phyloP scores from a whole-genome alignment of 768 basidiomycete species.

The Tricholoma sp. region DNA sequence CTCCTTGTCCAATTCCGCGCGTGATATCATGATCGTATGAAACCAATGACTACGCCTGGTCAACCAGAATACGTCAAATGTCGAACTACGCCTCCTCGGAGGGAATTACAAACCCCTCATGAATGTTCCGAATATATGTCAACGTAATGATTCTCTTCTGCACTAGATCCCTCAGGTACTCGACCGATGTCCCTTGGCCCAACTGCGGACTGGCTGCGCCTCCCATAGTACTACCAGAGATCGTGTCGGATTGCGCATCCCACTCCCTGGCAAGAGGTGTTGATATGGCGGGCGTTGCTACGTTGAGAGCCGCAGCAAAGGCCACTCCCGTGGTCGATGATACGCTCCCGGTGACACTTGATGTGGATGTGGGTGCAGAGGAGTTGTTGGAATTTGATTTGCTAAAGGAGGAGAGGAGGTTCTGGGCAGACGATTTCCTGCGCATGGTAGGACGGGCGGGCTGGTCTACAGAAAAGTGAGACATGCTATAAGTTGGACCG shows the following conservation, averaged over 20 bases:
- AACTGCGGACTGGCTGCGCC: slow-evolving; percentile 41
- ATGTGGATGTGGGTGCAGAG: slow-evolving; percentile 27
- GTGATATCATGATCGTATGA: slow-evolving; percentile 78
- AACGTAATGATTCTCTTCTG: slow-evolving; percentile 82
- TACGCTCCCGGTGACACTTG: slow-evolving; percentile 19
- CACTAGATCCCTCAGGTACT: slow-evolving; percentile 73
- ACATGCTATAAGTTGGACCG: too few species aligned
- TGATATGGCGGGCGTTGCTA: slow-evolving; percentile 36
- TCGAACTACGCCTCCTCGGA: slow-evolving; percentile 1
- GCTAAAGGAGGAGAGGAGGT: slow-evolving; percentile 77
- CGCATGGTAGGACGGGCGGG: slow-evolving; percentile 59
- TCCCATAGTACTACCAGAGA: slow-evolving; percentile 22
- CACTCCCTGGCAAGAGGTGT: slow-evolving; percentile 52
- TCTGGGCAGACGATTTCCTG: slow-evolving; percentile 82
- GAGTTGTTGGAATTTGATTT: slow-evolving; percentile 20
- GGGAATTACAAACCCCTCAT: slow-evolving; percentile 65
- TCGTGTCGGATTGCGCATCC: slow-evolving; percentile 58
- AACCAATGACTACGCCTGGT: slow-evolving; percentile 79
- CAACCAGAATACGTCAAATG: background rate
- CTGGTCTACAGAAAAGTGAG: slow-evolving; percentile 31
- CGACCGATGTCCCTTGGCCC: slow-evolving; percentile 65
- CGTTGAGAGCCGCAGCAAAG: slow-evolving; percentile 31
- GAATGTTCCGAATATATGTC: slow-evolving; percentile 79
- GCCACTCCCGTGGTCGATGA: slow-evolving; percentile 32
- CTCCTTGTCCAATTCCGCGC: slow-evolving; percentile 63